Conservation (phyloP, 2,329 filamentous ascomycete species). For the Seiridium unicorne region DNA sequence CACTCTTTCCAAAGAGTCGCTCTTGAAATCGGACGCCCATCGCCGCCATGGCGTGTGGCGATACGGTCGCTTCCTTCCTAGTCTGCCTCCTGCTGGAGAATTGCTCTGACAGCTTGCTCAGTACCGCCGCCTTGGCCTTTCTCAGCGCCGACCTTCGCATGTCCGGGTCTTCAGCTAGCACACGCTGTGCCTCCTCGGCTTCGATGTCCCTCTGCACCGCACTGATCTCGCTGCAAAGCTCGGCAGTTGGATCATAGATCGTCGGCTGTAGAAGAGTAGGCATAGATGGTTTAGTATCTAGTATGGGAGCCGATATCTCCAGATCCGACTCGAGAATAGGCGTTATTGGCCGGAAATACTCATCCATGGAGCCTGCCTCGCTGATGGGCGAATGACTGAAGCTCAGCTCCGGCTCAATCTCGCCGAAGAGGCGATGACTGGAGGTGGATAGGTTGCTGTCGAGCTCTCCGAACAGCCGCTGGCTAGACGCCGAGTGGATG, state of each 20-base stretch:
- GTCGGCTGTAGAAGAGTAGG: conserved; percentile 55
- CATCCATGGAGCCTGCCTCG: conserved; percentile 24
- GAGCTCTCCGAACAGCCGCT: conserved; percentile 28
- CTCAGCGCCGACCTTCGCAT: conserved; percentile 53
- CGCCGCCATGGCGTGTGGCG: conserved; percentile 22
- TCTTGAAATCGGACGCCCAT: conserved; percentile 38
- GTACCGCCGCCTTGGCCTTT: conserved; percentile 59
- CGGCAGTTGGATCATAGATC: conserved; percentile 49
- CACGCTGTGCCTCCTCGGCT: conserved; percentile 53
- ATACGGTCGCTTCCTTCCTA: conserved; percentile 21
- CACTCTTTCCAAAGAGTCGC: conserved; percentile 39
- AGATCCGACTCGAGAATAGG: conserved; percentile 16
- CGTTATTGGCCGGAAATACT: conserved; percentile 28
- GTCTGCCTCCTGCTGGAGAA: conserved; percentile 30
- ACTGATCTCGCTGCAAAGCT: conserved; percentile 46
- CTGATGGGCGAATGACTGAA: conserved; percentile 28
- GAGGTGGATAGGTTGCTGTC: conserved; percentile 1
- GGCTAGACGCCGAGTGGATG: conserved; percentile 13
- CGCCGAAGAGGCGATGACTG: conserved; percentile 10
- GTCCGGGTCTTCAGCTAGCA: conserved; percentile 56
- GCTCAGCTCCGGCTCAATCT: conserved; percentile 26
- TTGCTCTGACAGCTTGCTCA: conserved; percentile 54
- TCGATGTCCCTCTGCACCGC: conserved; percentile 58
- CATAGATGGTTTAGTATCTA: conserved; percentile 42
- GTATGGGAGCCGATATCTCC: conserved; percentile 49